Base-by-base conservation (phyloP, 1,284 basidiomycete genomes). In the Phellinidium pouzarii region DNA sequence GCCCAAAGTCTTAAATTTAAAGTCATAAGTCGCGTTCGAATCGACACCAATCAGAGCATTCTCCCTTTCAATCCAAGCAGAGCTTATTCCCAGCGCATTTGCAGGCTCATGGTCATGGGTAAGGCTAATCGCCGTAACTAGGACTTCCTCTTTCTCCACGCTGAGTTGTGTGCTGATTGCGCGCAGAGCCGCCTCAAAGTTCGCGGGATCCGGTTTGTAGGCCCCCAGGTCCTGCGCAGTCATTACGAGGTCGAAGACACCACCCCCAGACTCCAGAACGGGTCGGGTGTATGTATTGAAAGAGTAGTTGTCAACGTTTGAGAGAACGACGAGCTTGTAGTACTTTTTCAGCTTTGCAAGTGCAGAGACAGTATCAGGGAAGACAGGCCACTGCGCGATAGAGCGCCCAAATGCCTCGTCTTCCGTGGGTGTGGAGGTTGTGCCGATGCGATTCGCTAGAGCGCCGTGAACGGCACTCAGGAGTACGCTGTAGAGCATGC, bases 301-400 rank as follows among this genome's bases (percentile, higher is more conserved):
- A 34, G 82, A 84, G 14, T 62, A 60, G 50, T 75, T 74, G 60
- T 89, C 86, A 59, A 88, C 81, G 65, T 89, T 88, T 57, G 84
- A 87, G 34, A 88, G 72, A 1, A 87, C 82, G 50, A 80, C 71
- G 54, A 88, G 79, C 55, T 80, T 80, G 68, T 78, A 87, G 60
- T 75, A 72, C 54, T 73, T 71, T 29, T 82, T 73, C 49, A 88
- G 76, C 40, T 68, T 66, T 38, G 70, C 71, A 3, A 89, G 76
- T 0, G 84, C 85, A 14, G 68, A 64, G 55, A 72, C 64, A 4
- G 81, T 84, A 64, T 88, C 86, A 0, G 80, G 75, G 67, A 88
- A 89, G 9, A 77, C 70, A 2, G 71, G 68, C 84, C 85, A 89
- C 29, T 71, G 57, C 43, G 70, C 69, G 43, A 87, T 76, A 36